Conservation (phyloP, 1,139 yeast species). For the Candida sanyaensis region DNA sequence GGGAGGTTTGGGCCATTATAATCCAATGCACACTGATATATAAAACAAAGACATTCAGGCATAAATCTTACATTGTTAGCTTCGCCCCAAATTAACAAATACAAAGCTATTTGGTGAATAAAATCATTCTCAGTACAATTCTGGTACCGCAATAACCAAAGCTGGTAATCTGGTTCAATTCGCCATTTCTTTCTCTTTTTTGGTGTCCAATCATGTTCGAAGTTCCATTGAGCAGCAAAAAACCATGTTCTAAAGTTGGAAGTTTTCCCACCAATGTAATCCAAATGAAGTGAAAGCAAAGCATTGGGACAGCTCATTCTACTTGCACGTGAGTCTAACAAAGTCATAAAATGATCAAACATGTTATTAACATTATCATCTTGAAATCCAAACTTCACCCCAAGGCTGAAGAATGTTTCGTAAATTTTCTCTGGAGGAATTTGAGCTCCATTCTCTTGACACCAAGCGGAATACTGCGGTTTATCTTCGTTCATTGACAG, state of each 20-base stretch:
- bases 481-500: slow-evolving; percentile 3
- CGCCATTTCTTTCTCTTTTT: slow-evolving; percentile 2
- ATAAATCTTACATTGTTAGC: slow-evolving; percentile 43
- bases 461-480: slow-evolving; percentile 34
- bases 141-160: slow-evolving; percentile 20
- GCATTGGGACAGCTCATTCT: slow-evolving; percentile 38
- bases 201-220: slow-evolving; percentile 12
- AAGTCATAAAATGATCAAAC: slow-evolving; percentile 40
- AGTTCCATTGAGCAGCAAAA: slow-evolving; percentile 29
- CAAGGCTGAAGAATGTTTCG: slow-evolving; percentile 22
- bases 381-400: slow-evolving; percentile 35
- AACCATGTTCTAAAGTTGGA: slow-evolving; percentile 47
- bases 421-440: slow-evolving; percentile 22
- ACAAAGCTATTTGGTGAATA: slow-evolving; percentile 33
- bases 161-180: slow-evolving; percentile 13
- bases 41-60: slow-evolving; percentile 46
- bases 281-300: slow-evolving; percentile 37
- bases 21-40: slow-evolving; percentile 35
- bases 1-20: slow-evolving; percentile 14
- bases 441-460: slow-evolving; percentile 32
- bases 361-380: slow-evolving; percentile 37
- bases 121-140: slow-evolving; percentile 29
- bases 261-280: slow-evolving; percentile 43
- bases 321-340: slow-evolving; percentile 43
- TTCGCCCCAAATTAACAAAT: slow-evolving; percentile 46